Conservation (phyloP, 1,139 yeast species). For the Pichia sp. region DNA sequence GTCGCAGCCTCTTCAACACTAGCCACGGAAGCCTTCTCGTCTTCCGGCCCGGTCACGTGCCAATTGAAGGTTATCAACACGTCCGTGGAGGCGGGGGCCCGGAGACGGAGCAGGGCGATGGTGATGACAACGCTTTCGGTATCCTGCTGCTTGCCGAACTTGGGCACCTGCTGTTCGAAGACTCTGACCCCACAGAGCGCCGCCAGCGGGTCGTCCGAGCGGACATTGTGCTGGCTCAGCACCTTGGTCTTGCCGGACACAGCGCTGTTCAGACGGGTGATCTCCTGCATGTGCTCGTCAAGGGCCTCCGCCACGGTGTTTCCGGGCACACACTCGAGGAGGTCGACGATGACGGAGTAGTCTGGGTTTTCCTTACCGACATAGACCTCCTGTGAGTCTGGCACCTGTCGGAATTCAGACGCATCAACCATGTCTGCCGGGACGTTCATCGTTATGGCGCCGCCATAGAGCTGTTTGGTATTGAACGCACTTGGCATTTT, state of each 20-base stretch:
- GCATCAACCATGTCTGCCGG: constrained; percentile 66
- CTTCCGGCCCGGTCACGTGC: background rate
- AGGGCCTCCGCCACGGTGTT: constrained; percentile 37
- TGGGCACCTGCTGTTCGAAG: background rate
- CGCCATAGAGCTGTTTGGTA: constrained; percentile 56
- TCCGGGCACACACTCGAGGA: constrained; percentile 53
- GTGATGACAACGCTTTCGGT: background rate
- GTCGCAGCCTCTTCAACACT: constrained; percentile 1
- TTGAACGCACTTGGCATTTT: background rate
- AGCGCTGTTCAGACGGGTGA: constrained; percentile 28
- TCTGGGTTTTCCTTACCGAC: constrained; percentile 44
- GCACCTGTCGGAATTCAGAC: constrained; percentile 68
- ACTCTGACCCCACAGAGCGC: constrained; percentile 2
- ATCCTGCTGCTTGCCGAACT: constrained; percentile 6
- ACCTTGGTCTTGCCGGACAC: background rate
- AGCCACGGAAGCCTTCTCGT: background rate
- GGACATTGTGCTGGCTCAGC: background rate
- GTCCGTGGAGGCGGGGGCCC: constrained; percentile 9
- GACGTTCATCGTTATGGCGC: constrained; percentile 57
- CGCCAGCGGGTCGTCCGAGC: background rate
- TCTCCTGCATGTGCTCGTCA: constrained; percentile 41
- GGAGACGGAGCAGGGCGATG: constrained; percentile 8
- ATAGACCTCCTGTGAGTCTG: constrained; percentile 86
- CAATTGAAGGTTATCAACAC: constrained; percentile 7
- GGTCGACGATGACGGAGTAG: constrained; percentile 65